phyloP scores from a whole-genome alignment of 768 basidiomycete genomes.

The Suillus spraguei region DNA sequence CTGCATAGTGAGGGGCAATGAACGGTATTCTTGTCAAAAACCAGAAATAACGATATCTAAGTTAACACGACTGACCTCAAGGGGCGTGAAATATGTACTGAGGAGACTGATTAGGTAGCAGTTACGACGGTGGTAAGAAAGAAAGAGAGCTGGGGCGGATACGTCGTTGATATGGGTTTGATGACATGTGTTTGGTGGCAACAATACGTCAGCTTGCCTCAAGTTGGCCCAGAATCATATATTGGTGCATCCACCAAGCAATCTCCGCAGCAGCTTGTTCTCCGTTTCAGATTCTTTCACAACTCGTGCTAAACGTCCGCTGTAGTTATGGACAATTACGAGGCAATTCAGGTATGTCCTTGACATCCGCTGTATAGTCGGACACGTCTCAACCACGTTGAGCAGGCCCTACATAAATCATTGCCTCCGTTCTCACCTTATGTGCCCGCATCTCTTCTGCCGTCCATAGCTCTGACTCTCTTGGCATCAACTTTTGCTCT shows the following conservation, averaged over 20 bases:
- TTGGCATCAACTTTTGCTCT: constrained; percentile 79
- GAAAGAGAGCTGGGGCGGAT: constrained; percentile 22
- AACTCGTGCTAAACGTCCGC: constrained; percentile 14
- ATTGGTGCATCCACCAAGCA: constrained; percentile 6
- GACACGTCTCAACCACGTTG: constrained; percentile 14
- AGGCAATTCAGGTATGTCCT: constrained; percentile 50
- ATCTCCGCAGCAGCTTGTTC: constrained; percentile 9
- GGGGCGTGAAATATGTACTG: constrained; percentile 18
- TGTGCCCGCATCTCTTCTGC: constrained; percentile 67
- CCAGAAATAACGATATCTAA: constrained; percentile 7
- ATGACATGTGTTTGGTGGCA: constrained; percentile 65
- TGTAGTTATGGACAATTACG: constrained; percentile 57
- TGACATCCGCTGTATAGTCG: neutral
- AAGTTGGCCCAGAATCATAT: constrained; percentile 14
- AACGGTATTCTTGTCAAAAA: constrained; percentile 12
- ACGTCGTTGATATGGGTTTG: constrained; percentile 48
- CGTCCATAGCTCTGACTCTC: constrained; percentile 73
- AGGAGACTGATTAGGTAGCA: constrained; percentile 8
- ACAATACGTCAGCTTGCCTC: constrained; percentile 45
- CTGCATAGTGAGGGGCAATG: constrained; percentile 27
- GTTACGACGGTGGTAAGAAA: constrained; percentile 25
- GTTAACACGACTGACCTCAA: constrained; percentile 14
- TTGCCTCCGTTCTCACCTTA: constrained; percentile 73
- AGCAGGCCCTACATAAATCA: constrained; percentile 62
- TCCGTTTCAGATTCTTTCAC: constrained; percentile 10